Evolutionary conservation across 1,284 basidiomycete species (phyloP).

Genomic region (Fomes fomentarius): DNA sequence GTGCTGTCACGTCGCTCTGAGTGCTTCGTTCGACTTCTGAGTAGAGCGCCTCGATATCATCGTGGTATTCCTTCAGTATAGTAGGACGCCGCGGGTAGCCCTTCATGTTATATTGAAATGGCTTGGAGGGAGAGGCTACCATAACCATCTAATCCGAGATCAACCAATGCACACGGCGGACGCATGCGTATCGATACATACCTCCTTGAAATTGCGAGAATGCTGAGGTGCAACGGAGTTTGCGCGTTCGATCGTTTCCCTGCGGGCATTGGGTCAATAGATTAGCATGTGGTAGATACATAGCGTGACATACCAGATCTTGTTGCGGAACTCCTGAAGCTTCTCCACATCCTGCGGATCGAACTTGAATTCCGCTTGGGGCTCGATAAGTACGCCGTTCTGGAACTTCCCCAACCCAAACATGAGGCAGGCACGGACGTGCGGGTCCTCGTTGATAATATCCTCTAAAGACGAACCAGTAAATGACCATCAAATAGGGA

Average conservation of each 20-base stretch:
- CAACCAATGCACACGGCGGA: no score
- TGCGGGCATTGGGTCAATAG: slow-evolving; percentile 5
- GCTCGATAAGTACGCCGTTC: slow-evolving; percentile 42
- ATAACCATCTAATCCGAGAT: slow-evolving; percentile 33
- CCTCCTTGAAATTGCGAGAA: slow-evolving; percentile 41
- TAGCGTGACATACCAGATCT: slow-evolving; percentile 36
- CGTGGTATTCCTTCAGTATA: slow-evolving; percentile 31
- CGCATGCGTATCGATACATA: slow-evolving; percentile 3
- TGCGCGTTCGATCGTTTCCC: slow-evolving; percentile 38
- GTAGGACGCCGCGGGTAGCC: slow-evolving; percentile 30
- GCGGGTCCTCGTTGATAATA: slow-evolving; percentile 34
- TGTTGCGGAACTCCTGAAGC: slow-evolving; percentile 33
- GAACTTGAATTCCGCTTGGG: slow-evolving; percentile 28
- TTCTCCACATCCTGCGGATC: slow-evolving; percentile 29
- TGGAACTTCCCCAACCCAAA: slow-evolving; percentile 45
- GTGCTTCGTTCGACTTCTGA: slow-evolving; percentile 27
- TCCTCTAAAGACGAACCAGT: slow-evolving; percentile 23
- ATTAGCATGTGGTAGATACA: no score
- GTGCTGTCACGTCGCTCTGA: slow-evolving; percentile 26
- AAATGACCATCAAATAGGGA: neutral
- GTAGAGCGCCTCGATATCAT: slow-evolving; percentile 35
- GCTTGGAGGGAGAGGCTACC: slow-evolving; percentile 31
- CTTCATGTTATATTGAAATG: slow-evolving; percentile 37
- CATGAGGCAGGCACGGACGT: slow-evolving; percentile 36
- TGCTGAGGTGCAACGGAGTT: slow-evolving; percentile 39